phyloP scores from a whole-genome alignment of 2,329 filamentous ascomycete genomes.

The Fusarium dlaminii region DNA sequence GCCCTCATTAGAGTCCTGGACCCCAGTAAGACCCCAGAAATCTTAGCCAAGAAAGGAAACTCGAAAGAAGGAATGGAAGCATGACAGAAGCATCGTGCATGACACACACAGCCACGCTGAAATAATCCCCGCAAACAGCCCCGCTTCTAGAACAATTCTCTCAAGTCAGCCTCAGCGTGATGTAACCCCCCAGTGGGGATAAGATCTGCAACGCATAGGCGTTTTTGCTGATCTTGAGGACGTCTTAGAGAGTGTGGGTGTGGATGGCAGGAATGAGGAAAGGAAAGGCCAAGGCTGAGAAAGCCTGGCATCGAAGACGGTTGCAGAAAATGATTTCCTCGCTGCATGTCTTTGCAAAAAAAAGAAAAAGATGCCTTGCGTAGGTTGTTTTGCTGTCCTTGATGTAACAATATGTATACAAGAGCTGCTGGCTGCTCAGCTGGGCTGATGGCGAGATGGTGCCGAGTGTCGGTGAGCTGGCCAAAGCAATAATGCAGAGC shows the following conservation, averaged over 20 bases:
- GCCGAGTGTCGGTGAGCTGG: slow-evolving; percentile 6
- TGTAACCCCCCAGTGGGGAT: slow-evolving; percentile 13
- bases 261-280: slow-evolving; percentile 20
- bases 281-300: slow-evolving; percentile 14
- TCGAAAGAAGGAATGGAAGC: slow-evolving; percentile 35
- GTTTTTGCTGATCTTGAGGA: slow-evolving; percentile 23
- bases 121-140: slow-evolving; percentile 30
- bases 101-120: slow-evolving; percentile 31
- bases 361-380: slow-evolving; percentile 16
- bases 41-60: slow-evolving; percentile 26
- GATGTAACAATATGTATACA: slow-evolving; percentile 18
- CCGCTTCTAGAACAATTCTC: slow-evolving; percentile 49
- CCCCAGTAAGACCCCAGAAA: slow-evolving; percentile 7
- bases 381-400: not conserved
- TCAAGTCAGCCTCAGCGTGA: slow-evolving; percentile 40
- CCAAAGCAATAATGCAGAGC: not conserved
- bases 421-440: slow-evolving; percentile 15
- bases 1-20: slow-evolving; percentile 17
- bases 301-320: slow-evolving; percentile 2
- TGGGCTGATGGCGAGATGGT: not conserved
- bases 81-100: slow-evolving; percentile 34
- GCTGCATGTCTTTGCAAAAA: not conserved
- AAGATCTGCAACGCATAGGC: slow-evolving; percentile 36
- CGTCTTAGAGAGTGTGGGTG: not conserved
- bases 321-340: not conserved